phyloP scores from a whole-genome alignment of 495 filamentous ascomycete species.

The Aspergillus wentii region DNA sequence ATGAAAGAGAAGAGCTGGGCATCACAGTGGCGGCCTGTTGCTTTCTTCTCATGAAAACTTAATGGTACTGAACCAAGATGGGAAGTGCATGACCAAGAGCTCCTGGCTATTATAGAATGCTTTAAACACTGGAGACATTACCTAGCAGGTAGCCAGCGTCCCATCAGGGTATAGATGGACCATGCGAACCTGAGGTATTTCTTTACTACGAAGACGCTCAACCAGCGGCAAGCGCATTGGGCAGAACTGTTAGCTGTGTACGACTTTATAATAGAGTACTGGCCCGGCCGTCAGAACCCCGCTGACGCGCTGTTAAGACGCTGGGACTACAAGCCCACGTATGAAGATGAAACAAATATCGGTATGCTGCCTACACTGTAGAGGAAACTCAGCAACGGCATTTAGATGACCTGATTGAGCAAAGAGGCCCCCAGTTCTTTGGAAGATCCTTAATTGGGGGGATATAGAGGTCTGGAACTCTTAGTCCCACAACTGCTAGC shows the following conservation, averaged over 20 bases:
- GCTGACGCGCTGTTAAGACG: constrained; percentile 12
- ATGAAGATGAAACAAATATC: constrained; percentile 8
- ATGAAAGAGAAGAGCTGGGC: no score
- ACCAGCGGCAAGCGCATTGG: constrained; percentile 11
- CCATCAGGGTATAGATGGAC: constrained; percentile 7
- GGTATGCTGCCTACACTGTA: no score
- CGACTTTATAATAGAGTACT: constrained; percentile 23
- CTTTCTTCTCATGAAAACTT: constrained; percentile 21
- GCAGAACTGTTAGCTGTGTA: constrained; percentile 17
- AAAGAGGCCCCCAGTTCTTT: not conserved
- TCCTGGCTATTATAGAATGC: constrained; percentile 12
- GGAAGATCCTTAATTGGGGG: no score
- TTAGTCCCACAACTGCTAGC: no score
- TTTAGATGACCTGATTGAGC: not conserved
- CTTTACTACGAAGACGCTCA: constrained; percentile 16
- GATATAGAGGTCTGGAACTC: no score
- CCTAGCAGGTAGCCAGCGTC: constrained; percentile 9
- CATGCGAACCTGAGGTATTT: constrained; percentile 19
- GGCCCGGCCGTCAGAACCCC: constrained; percentile 13
- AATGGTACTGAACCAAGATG: constrained; percentile 17
- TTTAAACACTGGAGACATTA: constrained; percentile 10
- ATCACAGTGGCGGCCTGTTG: constrained; percentile 9
- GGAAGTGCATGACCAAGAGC: constrained; percentile 24
- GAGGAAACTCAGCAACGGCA: no score
- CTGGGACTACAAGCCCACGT: constrained; percentile 7